Conservation (phyloP, 345 rosid species). For the Hirschfeldia incana region DNA sequence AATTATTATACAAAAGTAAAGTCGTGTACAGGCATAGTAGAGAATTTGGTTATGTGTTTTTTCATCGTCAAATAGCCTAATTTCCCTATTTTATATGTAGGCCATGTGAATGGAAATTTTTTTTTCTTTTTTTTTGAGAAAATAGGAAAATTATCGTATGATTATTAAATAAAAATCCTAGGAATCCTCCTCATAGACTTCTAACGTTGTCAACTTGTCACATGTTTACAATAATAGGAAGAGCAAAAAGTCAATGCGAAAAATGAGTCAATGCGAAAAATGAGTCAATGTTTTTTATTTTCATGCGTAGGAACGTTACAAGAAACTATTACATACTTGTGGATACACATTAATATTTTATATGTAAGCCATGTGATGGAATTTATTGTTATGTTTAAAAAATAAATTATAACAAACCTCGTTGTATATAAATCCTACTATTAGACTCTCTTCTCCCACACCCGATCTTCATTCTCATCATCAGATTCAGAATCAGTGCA, state of each 20-base stretch:
- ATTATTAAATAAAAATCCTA: no score
- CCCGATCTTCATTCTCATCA: neutral
- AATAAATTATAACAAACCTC: neutral
- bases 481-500: constrained; percentile 3
- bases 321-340: constrained; percentile 6
- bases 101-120: no score
- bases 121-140: no score
- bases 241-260: neutral
- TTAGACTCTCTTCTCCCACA: neutral
- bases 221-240: neutral
- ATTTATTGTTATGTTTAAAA: neutral
- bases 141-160: no score
- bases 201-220: neutral
- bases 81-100: no score
- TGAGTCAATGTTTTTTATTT: neutral
- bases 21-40: no score
- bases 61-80: no score
- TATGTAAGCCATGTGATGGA: neutral
- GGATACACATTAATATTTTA: neutral
- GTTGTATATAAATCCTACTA: neutral
- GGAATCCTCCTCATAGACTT: no score
- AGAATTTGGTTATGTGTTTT: no score
- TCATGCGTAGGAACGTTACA: neutral
- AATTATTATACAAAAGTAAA: no score
- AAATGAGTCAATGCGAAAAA: neutral